These are phyloP conservation scores for Lentithecium fluviatile DNA, from an alignment of 495 filamentous ascomycete species.

Conservation along the genomic window DNA sequence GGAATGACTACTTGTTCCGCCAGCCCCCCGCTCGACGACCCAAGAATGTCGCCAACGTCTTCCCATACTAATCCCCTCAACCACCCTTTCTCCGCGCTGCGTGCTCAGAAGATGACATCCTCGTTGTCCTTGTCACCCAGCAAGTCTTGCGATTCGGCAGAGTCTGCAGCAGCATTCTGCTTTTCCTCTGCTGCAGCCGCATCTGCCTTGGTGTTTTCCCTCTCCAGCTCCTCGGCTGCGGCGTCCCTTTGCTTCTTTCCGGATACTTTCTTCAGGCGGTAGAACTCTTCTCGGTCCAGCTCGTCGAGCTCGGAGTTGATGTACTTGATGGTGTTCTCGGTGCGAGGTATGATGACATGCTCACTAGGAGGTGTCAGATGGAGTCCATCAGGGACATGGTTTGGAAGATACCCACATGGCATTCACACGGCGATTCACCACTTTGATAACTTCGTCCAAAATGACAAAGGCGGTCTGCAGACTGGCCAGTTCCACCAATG, in stretches of 20 bases:
- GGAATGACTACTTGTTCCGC: no score
- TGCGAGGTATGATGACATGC: constrained; percentile 97
- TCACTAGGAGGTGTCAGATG: constrained; percentile 50
- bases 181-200: constrained; percentile 48
- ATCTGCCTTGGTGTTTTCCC: constrained; percentile 44
- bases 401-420: constrained; percentile 68
- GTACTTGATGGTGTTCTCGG: constrained; percentile 99
- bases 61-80: neutral
- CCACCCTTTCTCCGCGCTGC: neutral
- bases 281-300: constrained; percentile 97
- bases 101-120: constrained; percentile 84
- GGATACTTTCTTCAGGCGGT: constrained; percentile 96
- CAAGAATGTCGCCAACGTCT: neutral
- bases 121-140: constrained; percentile 84
- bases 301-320: constrained; percentile 99
- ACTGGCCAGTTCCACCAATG: constrained; percentile 92
- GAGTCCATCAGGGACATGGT: neutral
- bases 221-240: constrained; percentile 61
- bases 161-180: constrained; percentile 47
- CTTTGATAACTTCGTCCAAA: constrained; percentile 97
- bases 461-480: constrained; percentile 98
- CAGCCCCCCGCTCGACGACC: no score
- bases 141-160: constrained; percentile 59
- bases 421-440: constrained; percentile 97
- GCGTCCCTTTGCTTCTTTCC: constrained; percentile 87